These are phyloP conservation scores for Dictyostelium capitatum DNA, from an alignment of 78 protist genomes.

Conservation along the genomic window DNA sequence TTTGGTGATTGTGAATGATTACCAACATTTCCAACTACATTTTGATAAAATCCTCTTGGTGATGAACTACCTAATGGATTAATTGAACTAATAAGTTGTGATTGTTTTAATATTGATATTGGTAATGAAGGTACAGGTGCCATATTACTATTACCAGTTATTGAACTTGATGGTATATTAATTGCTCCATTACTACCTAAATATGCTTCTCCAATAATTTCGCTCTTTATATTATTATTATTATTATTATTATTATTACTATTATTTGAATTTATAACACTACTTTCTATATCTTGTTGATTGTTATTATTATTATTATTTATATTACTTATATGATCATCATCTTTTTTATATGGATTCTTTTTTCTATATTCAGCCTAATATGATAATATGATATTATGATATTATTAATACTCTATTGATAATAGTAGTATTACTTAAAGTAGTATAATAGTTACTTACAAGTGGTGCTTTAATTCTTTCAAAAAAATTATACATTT, in stretches of 20 bases:
- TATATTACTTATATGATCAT: background rate
- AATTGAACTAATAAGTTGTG: constrained; percentile 9
- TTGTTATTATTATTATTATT: background rate
- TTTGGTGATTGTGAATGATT: background rate
- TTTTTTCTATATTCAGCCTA: constrained; percentile 28
- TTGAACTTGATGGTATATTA: background rate
- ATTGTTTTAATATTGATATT: constrained; percentile 36
- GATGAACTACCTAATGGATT: constrained; percentile 27
- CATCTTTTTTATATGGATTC: constrained; percentile 11
- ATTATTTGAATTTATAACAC: no score
- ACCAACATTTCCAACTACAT: background rate
- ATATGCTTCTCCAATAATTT: background rate
- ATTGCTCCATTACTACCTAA: background rate
- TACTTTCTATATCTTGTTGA: background rate
- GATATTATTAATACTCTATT: no score
- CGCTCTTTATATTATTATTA: background rate
- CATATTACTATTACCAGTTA: background rate
- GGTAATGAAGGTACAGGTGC: constrained; percentile 43
- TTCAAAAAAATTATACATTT: no score
- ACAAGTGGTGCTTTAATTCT: no score
- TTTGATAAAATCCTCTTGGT: constrained; percentile 12
- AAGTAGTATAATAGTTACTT: no score
- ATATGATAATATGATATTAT: no score
- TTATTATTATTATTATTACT: no score
- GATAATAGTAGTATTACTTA: no score